Conservation (phyloP, 805 yeast species). For the Vanderwaltozyma verrucispora region DNA sequence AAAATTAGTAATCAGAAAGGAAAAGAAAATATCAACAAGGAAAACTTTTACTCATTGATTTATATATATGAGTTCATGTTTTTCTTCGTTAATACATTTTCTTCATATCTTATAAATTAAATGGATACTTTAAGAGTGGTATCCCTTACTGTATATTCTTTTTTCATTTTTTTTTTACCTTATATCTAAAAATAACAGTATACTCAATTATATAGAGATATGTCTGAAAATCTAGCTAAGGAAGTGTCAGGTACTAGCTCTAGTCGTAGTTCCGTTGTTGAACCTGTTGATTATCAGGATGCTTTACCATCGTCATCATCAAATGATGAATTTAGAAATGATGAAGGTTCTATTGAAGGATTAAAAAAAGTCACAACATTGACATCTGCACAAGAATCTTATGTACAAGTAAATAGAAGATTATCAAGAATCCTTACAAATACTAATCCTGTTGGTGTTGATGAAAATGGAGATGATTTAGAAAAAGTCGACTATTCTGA, state of each 20-base stretch:
- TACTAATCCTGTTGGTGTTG: constrained; percentile 6
- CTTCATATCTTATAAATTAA: too few species aligned
- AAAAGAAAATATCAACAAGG: too few species aligned
- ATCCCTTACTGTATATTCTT: too few species aligned
- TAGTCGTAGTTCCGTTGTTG: not conserved
- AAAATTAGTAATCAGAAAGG: too few species aligned
- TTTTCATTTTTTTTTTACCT: too few species aligned
- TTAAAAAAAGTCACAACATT: constrained; percentile 6
- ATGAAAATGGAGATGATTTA: constrained; percentile 2
- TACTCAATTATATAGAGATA: too few species aligned
- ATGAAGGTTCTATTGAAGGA: not conserved
- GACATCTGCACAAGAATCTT: constrained; percentile 10
- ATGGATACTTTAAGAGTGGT: too few species aligned
- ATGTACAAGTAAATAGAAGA: constrained; percentile 6
- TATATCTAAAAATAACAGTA: too few species aligned
- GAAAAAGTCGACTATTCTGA: constrained; percentile 6
- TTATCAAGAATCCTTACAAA: constrained; percentile 9
- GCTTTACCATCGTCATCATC: not conserved
- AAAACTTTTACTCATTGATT: too few species aligned
- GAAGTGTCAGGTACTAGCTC: not conserved
- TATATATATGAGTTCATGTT: too few species aligned
- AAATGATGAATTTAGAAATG: not conserved
- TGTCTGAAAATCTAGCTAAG: not conserved
- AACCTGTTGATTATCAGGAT: not conserved
- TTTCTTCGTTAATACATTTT: too few species aligned